Conservation (phyloP, 176 grass and related monocot genomes). For the Carex parvula region DNA sequence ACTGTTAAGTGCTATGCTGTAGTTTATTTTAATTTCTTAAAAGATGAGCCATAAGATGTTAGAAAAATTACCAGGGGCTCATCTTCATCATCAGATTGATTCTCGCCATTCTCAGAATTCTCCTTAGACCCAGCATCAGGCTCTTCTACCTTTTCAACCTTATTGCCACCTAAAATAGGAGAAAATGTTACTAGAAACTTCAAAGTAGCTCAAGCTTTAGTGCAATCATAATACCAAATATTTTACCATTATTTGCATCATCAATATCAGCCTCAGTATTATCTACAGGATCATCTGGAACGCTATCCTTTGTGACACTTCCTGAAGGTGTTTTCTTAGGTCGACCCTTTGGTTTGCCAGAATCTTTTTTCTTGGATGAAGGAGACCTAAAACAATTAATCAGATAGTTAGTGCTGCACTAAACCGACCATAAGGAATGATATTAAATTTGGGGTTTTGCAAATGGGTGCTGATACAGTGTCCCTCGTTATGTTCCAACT, state of each 20-base stretch:
- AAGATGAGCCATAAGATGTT: neutral
- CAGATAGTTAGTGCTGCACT: neutral
- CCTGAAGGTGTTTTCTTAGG: constrained; percentile 35
- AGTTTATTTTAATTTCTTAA: neutral
- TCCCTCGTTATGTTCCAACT: neutral
- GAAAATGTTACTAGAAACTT: constrained; percentile 4
- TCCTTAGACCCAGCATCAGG: constrained; percentile 28
- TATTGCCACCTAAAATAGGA: constrained; percentile 38
- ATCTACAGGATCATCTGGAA: constrained; percentile 30
- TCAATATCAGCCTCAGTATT: constrained; percentile 36
- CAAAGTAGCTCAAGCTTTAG: neutral
- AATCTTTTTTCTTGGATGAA: constrained; percentile 47
- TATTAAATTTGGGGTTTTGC: neutral
- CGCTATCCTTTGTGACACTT: neutral
- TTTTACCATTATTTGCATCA: constrained; percentile 26
- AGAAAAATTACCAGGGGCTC: constrained; percentile 66
- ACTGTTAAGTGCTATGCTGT: constrained; percentile 1
- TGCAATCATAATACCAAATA: neutral
- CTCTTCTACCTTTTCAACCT: constrained; percentile 44
- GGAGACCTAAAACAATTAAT: constrained; percentile 45
- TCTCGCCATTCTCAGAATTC: constrained; percentile 11
- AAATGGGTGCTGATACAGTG: neutral
- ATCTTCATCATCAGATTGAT: constrained; percentile 71
- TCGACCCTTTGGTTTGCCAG: constrained; percentile 15
- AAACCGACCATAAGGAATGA: neutral